phyloP scores from a whole-genome alignment of 2,329 filamentous ascomycete genomes.

The Escovopsis sp. region DNA sequence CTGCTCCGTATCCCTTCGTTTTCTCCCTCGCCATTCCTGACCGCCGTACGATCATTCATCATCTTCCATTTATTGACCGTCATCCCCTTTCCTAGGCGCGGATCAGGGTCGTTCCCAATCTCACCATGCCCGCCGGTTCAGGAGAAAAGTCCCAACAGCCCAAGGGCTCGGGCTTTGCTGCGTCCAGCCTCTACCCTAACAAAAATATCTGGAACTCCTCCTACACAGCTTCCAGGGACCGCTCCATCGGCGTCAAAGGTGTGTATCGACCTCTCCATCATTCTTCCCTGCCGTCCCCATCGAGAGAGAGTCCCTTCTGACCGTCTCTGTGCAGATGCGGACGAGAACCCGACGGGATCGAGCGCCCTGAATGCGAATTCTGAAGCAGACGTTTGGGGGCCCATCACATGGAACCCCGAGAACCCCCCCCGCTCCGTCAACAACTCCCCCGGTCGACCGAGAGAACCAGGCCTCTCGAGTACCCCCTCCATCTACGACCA shows the following conservation, averaged over 20 bases:
- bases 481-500: slow-evolving; percentile 30
- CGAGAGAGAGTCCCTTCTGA: not conserved
- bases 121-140: slow-evolving; percentile 21
- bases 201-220: slow-evolving; percentile 27
- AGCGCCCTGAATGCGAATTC: slow-evolving; percentile 54
- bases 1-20: slow-evolving; percentile 5
- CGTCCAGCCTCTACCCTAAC: slow-evolving; percentile 21
- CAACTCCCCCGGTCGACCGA: slow-evolving; percentile 43
- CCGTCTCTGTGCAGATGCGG: slow-evolving; percentile 11
- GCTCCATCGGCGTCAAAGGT: slow-evolving; percentile 33
- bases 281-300: not conserved
- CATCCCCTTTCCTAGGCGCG: slow-evolving; percentile 16
- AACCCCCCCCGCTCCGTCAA: slow-evolving; percentile 28
- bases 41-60: slow-evolving; percentile 9
- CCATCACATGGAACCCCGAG: slow-evolving; percentile 46
- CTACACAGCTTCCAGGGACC: slow-evolving; percentile 26
- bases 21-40: slow-evolving; percentile 5
- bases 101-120: slow-evolving; percentile 24
- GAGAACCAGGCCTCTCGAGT: slow-evolving; percentile 31
- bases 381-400: slow-evolving; percentile 49
- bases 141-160: slow-evolving; percentile 20
- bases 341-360: slow-evolving; percentile 45
- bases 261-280: slow-evolving; percentile 10
- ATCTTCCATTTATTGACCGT: slow-evolving; percentile 4
- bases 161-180: slow-evolving; percentile 25